phyloP scores from a whole-genome alignment of 495 filamentous ascomycete genomes.

The Penicillium coffeae region DNA sequence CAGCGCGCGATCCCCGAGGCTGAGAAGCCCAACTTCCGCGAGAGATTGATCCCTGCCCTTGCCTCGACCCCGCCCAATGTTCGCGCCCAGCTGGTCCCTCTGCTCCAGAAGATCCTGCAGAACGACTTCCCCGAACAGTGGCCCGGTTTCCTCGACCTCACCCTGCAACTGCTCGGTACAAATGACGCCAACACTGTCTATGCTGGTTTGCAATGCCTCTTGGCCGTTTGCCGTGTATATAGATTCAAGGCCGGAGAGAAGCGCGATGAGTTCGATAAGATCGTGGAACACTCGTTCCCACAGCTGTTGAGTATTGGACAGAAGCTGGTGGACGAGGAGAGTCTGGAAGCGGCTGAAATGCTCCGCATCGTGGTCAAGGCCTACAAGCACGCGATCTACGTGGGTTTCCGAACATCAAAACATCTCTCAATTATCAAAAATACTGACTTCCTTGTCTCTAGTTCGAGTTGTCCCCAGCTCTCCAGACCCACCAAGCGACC shows the following conservation, averaged over 20 bases:
- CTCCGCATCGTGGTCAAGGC: constrained; percentile 89
- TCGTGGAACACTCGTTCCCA: constrained; percentile 89
- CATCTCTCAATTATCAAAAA: not conserved
- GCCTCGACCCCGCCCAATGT: constrained; percentile 73
- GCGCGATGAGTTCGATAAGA: constrained; percentile 85
- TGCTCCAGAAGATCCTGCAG: constrained; percentile 92
- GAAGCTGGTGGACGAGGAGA: constrained; percentile 82
- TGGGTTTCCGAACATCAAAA: constrained; percentile 40
- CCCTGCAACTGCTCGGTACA: constrained; percentile 76
- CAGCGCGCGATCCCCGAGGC: constrained; percentile 73
- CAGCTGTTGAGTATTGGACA: constrained; percentile 81
- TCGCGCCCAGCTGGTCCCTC: constrained; percentile 84
- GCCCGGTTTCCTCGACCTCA: constrained; percentile 90
- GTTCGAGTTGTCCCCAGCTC: constrained; percentile 79
- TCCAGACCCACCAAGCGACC: constrained; percentile 76
- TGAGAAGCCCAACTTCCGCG: constrained; percentile 82
- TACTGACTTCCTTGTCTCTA: constrained; percentile 31
- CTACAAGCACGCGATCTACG: constrained; percentile 96
- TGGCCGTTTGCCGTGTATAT: constrained; percentile 90
- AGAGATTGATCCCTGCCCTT: constrained; percentile 82
- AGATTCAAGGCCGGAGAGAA: constrained; percentile 85
- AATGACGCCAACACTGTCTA: constrained; percentile 82
- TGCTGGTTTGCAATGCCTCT: constrained; percentile 87
- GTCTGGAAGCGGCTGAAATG: constrained; percentile 93
- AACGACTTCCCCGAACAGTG: constrained; percentile 92